Base-by-base conservation (phyloP, 1,284 basidiomycete species). In the Ustilago curta region DNA sequence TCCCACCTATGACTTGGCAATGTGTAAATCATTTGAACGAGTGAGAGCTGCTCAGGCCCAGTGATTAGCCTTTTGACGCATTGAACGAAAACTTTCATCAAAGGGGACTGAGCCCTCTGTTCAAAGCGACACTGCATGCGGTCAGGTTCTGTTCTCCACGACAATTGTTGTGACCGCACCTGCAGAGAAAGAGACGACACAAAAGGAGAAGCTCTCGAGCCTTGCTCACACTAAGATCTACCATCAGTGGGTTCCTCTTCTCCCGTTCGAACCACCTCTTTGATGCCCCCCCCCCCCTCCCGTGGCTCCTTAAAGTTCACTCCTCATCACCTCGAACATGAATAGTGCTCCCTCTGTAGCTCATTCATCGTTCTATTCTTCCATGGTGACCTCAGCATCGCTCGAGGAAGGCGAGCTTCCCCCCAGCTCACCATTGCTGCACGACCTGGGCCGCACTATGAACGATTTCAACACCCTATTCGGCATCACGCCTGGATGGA, bases 241-340 rank as follows among this genome's bases (percentile, higher is more conserved):
- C 8, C 27, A 25, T 31, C 27, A 29, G 35, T 37, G 2, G 9
- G 35, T 1, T 16, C 12, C 35, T 37, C 16, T 16, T 12, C 14
- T 37, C 35, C 14, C 12, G 9, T 12, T 49, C n/a, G 8, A 19
- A 19, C 27, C 4, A 19, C 31, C 47, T 32, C 19, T 50, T 12
- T 8, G 19, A 37, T 35, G 48, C 2, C 32, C 31, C 11, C 31
- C 19, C 14, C 35, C 2, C 32, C 31, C 11, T 19, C 19, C 14
- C 35, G n/a, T 50, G 32, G 32, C 29, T 50, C 5, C n/a, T 18
- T 8, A 49, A 49, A 31, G 47, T 19, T 49, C 27, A 12, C 29
- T 32, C n/a, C 48, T 50, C 32, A 50, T 35, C 19, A 37, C 29
- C 3, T 35, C 48, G n/a, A 50, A 32, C 32, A 50, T 50, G 48